Conservation (phyloP, 2,329 filamentous ascomycete species). For the Pseudopyrenochaeta lycopersici region DNA sequence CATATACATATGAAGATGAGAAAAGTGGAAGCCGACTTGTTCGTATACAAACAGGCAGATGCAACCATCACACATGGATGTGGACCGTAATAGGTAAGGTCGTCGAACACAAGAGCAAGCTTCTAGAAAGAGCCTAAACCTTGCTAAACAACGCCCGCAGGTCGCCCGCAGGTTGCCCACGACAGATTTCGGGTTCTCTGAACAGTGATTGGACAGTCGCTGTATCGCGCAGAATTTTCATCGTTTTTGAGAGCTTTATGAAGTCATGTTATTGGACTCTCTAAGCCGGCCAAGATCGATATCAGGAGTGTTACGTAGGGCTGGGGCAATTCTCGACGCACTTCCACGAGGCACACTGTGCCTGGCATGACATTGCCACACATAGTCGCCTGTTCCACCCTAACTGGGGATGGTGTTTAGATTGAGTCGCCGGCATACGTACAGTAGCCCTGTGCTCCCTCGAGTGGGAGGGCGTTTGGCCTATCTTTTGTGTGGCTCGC, state of each 20-base stretch:
- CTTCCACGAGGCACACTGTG: conserved; percentile 3
- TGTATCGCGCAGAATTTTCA: not conserved
- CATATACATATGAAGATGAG: conserved; percentile 6
- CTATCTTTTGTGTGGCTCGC: not conserved
- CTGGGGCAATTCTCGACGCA: conserved; percentile 13
- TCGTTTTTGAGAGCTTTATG: not conserved
- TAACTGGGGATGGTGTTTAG: not conserved
- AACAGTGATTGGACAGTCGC: conserved; percentile 10
- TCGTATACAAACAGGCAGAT: not conserved
- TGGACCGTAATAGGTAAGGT: conserved; percentile 2
- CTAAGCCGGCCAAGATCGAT: not conserved
- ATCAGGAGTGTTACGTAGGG: conserved; percentile 4
- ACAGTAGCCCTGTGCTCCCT: not conserved
- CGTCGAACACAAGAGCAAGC: conserved; percentile 4
- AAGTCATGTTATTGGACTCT: not conserved
- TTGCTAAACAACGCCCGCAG: not conserved
- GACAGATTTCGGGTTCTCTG: not conserved
- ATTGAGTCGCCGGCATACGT: not conserved
- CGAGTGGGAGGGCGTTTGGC: not conserved
- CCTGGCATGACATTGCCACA: conserved; percentile 8
- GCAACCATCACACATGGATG: conserved; percentile 1
- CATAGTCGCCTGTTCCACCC: conserved; percentile 1
- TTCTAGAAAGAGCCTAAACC: conserved; percentile 17
- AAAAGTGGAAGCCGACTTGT: not conserved
- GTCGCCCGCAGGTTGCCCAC: conserved; percentile 1